phyloP scores from a whole-genome alignment of 768 basidiomycete genomes.

The Boletus patriciae region DNA sequence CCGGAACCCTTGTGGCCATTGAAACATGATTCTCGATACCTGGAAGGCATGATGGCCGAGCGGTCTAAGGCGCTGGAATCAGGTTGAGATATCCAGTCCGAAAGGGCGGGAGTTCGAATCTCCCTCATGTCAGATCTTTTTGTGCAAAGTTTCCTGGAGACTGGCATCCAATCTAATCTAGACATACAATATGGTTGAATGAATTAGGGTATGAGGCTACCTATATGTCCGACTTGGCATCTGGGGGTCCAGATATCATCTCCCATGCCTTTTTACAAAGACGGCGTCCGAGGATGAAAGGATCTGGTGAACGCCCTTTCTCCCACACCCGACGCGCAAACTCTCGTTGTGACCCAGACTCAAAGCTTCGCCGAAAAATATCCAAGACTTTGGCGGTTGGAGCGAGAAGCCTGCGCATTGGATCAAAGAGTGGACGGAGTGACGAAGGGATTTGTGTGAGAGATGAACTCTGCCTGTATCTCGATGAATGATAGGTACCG shows the following conservation, averaged over 20 bases:
- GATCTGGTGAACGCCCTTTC: slow-evolving; percentile 63
- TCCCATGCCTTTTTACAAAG: slow-evolving; percentile 42
- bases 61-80: slow-evolving; percentile 62
- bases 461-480: slow-evolving; percentile 48
- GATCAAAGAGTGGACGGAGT: slow-evolving; percentile 50
- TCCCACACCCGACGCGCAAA: slow-evolving; percentile 61
- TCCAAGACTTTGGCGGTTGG: slow-evolving; percentile 54
- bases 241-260: slow-evolving; percentile 33
- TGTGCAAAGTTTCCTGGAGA: background rate
- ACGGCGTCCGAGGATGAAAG: slow-evolving; percentile 45
- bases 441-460: slow-evolving; percentile 61
- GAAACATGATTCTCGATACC: background rate
- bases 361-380: slow-evolving; percentile 53
- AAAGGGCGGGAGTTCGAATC: slow-evolving; percentile 38
- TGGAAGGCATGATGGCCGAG: slow-evolving; percentile 49
- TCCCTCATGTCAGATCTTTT: slow-evolving; percentile 32
- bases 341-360: slow-evolving; percentile 56
- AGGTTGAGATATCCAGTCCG: slow-evolving; percentile 37
- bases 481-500: background rate
- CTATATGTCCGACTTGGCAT: slow-evolving; percentile 27
- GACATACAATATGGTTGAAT: slow-evolving; percentile 1
- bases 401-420: slow-evolving; percentile 53
- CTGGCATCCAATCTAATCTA: background rate
- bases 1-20: too few species aligned
- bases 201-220: slow-evolving; percentile 24